These are phyloP conservation scores for Dactylis glomerata DNA, from an alignment of 176 grass and related monocot species.

Conservation along the genomic window DNA sequence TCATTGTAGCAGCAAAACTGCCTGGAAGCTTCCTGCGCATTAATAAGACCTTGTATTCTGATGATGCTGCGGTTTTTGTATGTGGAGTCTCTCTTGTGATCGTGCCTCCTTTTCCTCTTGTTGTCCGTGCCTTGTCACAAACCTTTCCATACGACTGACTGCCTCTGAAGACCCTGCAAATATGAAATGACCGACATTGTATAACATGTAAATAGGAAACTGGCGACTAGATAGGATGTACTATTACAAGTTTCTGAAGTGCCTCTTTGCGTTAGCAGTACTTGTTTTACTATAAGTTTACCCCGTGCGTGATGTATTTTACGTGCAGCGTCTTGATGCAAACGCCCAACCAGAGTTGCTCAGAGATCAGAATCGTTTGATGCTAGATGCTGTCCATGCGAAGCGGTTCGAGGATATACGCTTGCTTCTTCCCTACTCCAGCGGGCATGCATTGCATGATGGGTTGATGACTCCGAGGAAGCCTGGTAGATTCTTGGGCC, in stretches of 20 bases:
- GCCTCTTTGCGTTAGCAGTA: neutral
- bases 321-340: no score
- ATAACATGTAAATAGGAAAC: neutral
- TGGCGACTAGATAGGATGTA: neutral
- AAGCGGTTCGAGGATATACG: neutral
- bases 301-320: no score
- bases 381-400: neutral
- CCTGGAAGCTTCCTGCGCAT: neutral
- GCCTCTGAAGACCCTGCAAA: neutral
- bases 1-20: neutral
- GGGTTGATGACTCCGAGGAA: neutral
- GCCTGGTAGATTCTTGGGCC: neutral
- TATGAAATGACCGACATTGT: neutral
- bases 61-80: neutral
- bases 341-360: no score
- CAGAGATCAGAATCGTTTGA: no score
- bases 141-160: neutral
- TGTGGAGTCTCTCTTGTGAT: constrained; percentile 2
- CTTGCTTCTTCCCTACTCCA: neutral
- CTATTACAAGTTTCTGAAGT: neutral
- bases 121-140: constrained; percentile 12
- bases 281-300: no score
- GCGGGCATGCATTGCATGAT: neutral
- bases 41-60: neutral
- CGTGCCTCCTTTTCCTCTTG: neutral